Evolutionary conservation across 2,329 filamentous ascomycete genomes (phyloP).

Genomic region (Talaromyces pinophilus): DNA sequence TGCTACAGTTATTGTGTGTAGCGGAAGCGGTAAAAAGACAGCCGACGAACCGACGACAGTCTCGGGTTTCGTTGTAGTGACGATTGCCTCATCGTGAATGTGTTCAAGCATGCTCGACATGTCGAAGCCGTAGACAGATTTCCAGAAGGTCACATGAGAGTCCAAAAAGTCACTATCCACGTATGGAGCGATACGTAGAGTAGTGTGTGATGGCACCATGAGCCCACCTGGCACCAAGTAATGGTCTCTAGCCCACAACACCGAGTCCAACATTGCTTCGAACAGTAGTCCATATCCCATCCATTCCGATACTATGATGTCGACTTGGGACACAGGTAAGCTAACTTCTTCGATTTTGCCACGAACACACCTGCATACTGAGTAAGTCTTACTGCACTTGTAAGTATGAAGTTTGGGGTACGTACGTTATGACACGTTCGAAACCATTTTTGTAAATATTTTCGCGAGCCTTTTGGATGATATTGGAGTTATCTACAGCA

Average conservation of each 20-base stretch:
- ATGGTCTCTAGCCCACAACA: conserved; percentile 82
- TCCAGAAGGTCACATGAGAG: conserved; percentile 82
- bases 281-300: conserved; percentile 95
- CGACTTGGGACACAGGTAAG: conserved; percentile 76
- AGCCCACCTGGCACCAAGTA: conserved; percentile 80
- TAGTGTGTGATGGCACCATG: conserved; percentile 83
- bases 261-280: conserved; percentile 93
- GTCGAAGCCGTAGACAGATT: conserved; percentile 90
- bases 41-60: conserved; percentile 56
- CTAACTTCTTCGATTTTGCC: conserved; percentile 86
- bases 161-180: conserved; percentile 74
- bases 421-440: conserved; percentile 66
- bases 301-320: conserved; percentile 96
- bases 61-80: conserved; percentile 66
- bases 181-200: conserved; percentile 78
- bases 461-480: conserved; percentile 81
- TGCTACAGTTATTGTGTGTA: conserved; percentile 69
- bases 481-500: conserved; percentile 88
- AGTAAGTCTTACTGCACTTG: conserved; percentile 17
- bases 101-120: conserved; percentile 87
- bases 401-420: background rate
- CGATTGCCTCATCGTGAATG: conserved; percentile 78
- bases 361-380: conserved; percentile 60
- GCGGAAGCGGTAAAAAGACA: conserved; percentile 73
- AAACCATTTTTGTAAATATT: conserved; percentile 82